These are phyloP conservation scores for Glutinoglossum americanum DNA, from an alignment of 495 filamentous ascomycete genomes.

Conservation along the genomic window DNA sequence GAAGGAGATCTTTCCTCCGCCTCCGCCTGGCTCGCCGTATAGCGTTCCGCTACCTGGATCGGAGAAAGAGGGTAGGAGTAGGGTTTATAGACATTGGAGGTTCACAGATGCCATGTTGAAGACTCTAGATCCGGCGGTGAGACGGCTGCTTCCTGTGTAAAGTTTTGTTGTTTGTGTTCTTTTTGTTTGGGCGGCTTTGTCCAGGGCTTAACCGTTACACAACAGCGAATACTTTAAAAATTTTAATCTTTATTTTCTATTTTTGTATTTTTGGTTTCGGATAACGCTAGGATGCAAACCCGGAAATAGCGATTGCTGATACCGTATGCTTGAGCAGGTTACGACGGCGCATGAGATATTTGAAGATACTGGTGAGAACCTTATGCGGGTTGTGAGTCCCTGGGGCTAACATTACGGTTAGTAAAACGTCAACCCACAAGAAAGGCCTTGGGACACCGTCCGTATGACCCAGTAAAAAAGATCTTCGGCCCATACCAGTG, in stretches of 20 bases:
- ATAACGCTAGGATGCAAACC: neutral
- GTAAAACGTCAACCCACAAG: constrained; percentile 36
- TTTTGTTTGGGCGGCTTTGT: neutral
- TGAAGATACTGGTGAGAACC: constrained; percentile 34
- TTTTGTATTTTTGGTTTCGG: neutral
- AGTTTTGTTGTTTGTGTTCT: neutral
- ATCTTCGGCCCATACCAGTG: constrained; percentile 61
- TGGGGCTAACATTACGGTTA: constrained; percentile 7
- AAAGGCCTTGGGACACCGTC: constrained; percentile 58
- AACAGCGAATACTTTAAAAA: too few species aligned
- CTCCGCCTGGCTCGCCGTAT: constrained; percentile 38
- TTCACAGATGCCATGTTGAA: constrained; percentile 47
- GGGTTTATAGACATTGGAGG: constrained; percentile 68
- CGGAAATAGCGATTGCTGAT: neutral
- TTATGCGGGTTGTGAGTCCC: neutral
- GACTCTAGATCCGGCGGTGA: constrained; percentile 52
- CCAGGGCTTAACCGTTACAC: too few species aligned
- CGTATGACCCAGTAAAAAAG: constrained; percentile 57
- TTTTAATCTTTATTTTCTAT: too few species aligned
- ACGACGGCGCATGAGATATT: constrained; percentile 65
- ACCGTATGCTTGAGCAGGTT: constrained; percentile 19
- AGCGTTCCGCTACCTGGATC: constrained; percentile 50
- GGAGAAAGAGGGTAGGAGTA: constrained; percentile 46
- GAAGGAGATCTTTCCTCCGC: constrained; percentile 25
- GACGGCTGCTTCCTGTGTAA: constrained; percentile 2